A percentile compares a stretch with the other conserved stretches of the same genome.
phyloP scores from a whole-genome alignment of 129 eudicot genomes.

The Centrapalus pauciflorus region DNA sequence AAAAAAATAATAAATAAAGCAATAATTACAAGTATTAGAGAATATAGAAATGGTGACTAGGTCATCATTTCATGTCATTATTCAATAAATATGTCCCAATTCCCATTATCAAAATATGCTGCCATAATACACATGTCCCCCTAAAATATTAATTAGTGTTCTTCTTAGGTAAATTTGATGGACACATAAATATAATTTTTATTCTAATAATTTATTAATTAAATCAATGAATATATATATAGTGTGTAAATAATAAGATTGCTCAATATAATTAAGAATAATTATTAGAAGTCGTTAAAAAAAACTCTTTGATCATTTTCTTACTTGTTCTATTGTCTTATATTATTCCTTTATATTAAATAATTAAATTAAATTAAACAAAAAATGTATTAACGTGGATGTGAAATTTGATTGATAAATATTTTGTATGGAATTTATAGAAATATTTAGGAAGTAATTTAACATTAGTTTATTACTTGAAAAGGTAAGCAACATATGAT shows the following conservation, averaged over 20 bases:
- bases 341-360: too few relatives aligned
- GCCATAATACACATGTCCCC: conserved; percentile 17
- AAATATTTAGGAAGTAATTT: not conserved
- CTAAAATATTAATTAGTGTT: not conserved
- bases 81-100: conserved; percentile 22
- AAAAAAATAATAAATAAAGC: not conserved
- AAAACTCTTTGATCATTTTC: too few relatives aligned
- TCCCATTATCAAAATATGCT: conserved; percentile 19
- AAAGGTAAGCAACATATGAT: conserved; percentile 15
- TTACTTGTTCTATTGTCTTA: too few relatives aligned
- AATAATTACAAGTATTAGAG: conserved; percentile 22
- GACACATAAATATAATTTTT: not conserved
- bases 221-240: too few relatives aligned
- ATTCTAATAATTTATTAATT: not conserved
- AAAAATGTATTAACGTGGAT: too few relatives aligned
- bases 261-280: too few relatives aligned
- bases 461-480: too few relatives aligned
- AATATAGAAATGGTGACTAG: conserved; percentile 18
- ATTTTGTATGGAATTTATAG: not conserved
- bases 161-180: not conserved
- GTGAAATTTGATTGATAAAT: too few relatives aligned
- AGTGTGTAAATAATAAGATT: too few relatives aligned
- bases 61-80: conserved; percentile 28
- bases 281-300: too few relatives aligned
- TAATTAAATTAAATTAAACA: too few relatives aligned